Evolutionary conservation across 2,329 filamentous ascomycete genomes (phyloP), one percentile per base, ranked within the genome.

Genomic region (Hypoxylon sp.): DNA sequence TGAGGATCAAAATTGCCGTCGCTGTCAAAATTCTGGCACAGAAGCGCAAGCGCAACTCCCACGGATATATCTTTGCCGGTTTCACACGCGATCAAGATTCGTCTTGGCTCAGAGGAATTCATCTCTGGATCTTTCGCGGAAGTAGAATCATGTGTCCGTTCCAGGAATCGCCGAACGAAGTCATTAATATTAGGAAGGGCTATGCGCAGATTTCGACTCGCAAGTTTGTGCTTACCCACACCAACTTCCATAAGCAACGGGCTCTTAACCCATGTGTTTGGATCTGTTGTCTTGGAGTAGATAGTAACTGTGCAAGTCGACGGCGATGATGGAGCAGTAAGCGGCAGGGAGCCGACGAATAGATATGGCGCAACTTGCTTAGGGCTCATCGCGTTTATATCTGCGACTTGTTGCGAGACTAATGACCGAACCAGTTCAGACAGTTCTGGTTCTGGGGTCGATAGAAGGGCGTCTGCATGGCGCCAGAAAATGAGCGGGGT

Each of bases 401-500:
- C 45, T 9, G 23, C 38, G 3, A 3, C 45, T 17, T 58, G 38
- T 6, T 46, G 43, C 7, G 60, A 49, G 28, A 88, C 80, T 13
- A 90, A 76, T 9, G 61, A 67, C 11, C 76, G 65, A 9, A 91
- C 89, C 7, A 87, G 72, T 1, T 74, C 82, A 0, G 85, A 84
- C 0, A 89, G 79, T 2, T 93, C 88, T 9, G 87, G 85, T 74
- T 98, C 94, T 0, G 86, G 75, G 0, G 90, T 86, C 0, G 78
- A 78, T 19, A 97, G 81, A 10, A 98, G 82, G 5, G 76, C 41
- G 0, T 87, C 82, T 45, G 82, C 82, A 72, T 97, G 84, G 1
- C 79, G 79, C 96, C 96, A 99, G 80, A 97, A 99, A 0, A 95
- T 69, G 0, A 82, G 78, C 0, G 95, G 89, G 0, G 92, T 96